A percentile compares a stretch with the other conserved stretches of the same genome.
phyloP scores from a whole-genome alignment of 768 basidiomycete genomes.

The Lentinula lateritia region DNA sequence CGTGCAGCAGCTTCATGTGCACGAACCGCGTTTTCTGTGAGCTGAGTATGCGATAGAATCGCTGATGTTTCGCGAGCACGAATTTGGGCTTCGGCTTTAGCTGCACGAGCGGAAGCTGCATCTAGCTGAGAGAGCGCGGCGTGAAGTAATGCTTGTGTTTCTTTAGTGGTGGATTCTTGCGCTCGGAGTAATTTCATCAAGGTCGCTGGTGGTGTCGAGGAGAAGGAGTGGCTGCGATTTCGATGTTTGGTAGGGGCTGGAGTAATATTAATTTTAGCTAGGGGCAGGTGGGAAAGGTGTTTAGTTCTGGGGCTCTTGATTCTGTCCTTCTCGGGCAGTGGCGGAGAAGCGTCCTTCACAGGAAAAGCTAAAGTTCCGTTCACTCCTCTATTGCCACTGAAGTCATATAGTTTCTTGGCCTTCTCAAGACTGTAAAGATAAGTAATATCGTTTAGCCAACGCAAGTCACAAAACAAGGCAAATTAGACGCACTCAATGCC shows the following conservation, averaged over 20 bases:
- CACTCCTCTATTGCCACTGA: neutral
- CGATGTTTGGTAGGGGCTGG: neutral
- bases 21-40: neutral
- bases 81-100: slow-evolving; percentile 1
- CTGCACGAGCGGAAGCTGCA: slow-evolving; percentile 4
- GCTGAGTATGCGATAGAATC: neutral
- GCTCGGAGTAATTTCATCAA: slow-evolving; percentile 3
- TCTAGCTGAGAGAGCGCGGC: slow-evolving; percentile 7
- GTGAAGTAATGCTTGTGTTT: slow-evolving; percentile 4
- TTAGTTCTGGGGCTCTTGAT: neutral
- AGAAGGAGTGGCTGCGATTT: neutral
- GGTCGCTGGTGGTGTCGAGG: neutral
- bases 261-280: neutral
- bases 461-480: neutral
- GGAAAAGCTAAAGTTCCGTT: neutral
- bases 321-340: neutral
- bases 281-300: neutral
- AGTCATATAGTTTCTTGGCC: neutral
- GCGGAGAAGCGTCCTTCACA: neutral
- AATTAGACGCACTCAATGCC: neutral
- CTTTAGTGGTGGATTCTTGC: slow-evolving; percentile 3
- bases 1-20: neutral
- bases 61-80: neutral
- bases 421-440: neutral
- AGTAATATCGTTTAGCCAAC: neutral